Evolutionary conservation across 2,329 filamentous ascomycete genomes (phyloP).

Genomic region (Chrysosphaeria jannelii): DNA sequence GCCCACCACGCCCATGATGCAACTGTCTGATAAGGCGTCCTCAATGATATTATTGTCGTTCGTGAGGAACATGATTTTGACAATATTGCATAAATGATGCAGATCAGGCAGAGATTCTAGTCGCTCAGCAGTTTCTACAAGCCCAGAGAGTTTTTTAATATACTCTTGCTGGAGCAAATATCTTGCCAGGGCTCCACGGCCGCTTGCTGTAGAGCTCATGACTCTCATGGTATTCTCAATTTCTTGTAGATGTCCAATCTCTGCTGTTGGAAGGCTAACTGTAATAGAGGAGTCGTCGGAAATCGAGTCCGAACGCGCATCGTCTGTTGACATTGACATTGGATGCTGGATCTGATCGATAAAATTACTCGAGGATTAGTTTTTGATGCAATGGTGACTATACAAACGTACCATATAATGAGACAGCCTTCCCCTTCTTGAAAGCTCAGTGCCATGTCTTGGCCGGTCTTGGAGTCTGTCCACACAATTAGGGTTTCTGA

Average conservation of each 20-base stretch:
- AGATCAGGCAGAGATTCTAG: constrained; percentile 65
- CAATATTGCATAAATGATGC: constrained; percentile 83
- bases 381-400: not conserved
- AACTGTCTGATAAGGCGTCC: constrained; percentile 66
- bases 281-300: constrained; percentile 41
- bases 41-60: constrained; percentile 93
- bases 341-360: constrained; percentile 62
- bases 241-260: constrained; percentile 56
- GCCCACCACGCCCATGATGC: constrained; percentile 74
- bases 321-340: constrained; percentile 23
- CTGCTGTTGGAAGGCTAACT: constrained; percentile 47
- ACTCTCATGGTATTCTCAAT: constrained; percentile 62
- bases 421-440: constrained; percentile 89
- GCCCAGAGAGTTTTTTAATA: constrained; percentile 55
- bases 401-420: constrained; percentile 41
- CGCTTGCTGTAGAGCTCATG: constrained; percentile 41
- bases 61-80: constrained; percentile 82
- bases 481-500: constrained; percentile 91
- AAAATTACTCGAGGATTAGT: constrained; percentile 40
- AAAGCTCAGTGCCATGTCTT: constrained; percentile 95
- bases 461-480: constrained; percentile 58
- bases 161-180: constrained; percentile 67
- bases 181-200: constrained; percentile 65
- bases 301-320: constrained; percentile 63
- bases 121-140: constrained; percentile 74